phyloP scores from a whole-genome alignment of 1,139 yeast genomes.

The Hanseniaspora sp. region DNA sequence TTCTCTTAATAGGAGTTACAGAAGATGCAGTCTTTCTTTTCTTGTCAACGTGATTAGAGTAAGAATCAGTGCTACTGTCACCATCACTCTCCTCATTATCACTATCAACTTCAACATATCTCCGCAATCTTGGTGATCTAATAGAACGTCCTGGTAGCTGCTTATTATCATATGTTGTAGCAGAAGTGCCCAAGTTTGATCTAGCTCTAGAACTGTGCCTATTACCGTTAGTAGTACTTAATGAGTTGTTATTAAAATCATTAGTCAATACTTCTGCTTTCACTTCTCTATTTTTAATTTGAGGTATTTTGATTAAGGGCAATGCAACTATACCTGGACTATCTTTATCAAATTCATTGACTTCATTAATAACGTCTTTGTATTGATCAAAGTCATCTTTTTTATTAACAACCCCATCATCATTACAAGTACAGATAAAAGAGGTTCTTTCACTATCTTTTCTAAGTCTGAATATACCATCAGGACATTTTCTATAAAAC shows the following conservation, averaged over 20 bases:
- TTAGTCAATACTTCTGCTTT: background rate
- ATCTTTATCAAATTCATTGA: background rate
- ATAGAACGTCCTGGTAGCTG: background rate
- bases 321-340: background rate
- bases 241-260: background rate
- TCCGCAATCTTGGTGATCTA: background rate
- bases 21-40: background rate
- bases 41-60: background rate
- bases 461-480: constrained; percentile 2
- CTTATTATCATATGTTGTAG: background rate
- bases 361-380: constrained; percentile 1
- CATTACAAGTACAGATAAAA: constrained; percentile 9
- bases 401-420: background rate
- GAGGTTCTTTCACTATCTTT: constrained; percentile 4
- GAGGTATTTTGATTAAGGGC: background rate
- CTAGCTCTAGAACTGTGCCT: background rate
- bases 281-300: background rate
- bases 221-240: background rate
- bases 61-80: no score
- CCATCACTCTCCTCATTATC: background rate
- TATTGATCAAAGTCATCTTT: background rate
- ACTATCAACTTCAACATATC: background rate
- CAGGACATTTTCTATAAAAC: background rate
- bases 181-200: background rate
- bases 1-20: background rate